These are phyloP conservation scores for Apiotrichum sp. DNA, from an alignment of 1,284 basidiomycete species.

Conservation along the genomic window DNA sequence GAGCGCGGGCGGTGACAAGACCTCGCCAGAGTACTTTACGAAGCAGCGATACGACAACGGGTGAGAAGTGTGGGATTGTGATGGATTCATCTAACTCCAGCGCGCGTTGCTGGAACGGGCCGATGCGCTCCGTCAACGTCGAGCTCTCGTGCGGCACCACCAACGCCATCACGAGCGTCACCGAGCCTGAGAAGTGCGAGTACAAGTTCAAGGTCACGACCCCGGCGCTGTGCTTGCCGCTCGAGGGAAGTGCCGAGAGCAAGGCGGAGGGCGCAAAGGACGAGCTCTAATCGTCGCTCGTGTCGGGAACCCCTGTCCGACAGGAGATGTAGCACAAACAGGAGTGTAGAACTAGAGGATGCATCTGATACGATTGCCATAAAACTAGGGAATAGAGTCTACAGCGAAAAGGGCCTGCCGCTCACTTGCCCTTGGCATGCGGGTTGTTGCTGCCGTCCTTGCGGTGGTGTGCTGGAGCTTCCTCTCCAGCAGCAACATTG, in stretches of 20 bases:
- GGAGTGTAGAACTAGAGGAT: constrained; percentile 1
- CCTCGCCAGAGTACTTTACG: constrained; percentile 67
- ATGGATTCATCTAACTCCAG: constrained; percentile 17
- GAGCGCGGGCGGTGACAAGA: constrained; percentile 58
- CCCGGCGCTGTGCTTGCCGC: constrained; percentile 80
- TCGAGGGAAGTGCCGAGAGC: constrained; percentile 9
- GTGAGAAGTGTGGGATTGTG: constrained; percentile 16
- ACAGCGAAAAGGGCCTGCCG: no score
- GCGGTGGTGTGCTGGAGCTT: constrained; percentile 16
- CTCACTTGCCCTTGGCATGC: not conserved
- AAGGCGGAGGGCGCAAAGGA: constrained; percentile 31
- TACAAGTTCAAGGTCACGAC: constrained; percentile 82
- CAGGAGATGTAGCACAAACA: not conserved
- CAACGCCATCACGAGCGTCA: constrained; percentile 73
- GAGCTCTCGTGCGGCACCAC: constrained; percentile 77
- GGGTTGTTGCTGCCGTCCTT: not conserved
- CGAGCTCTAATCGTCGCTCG: constrained; percentile 23
- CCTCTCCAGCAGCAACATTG: constrained; percentile 4
- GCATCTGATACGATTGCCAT: not conserved
- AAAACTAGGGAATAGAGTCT: no score
- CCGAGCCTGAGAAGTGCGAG: constrained; percentile 95
- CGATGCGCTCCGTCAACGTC: constrained; percentile 62
- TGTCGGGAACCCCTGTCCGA: no score
- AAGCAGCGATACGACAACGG: constrained; percentile 78
- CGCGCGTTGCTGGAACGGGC: constrained; percentile 95